Conservation (phyloP, 73 alveolate genomes). For the Paramecium octaurelia region DNA sequence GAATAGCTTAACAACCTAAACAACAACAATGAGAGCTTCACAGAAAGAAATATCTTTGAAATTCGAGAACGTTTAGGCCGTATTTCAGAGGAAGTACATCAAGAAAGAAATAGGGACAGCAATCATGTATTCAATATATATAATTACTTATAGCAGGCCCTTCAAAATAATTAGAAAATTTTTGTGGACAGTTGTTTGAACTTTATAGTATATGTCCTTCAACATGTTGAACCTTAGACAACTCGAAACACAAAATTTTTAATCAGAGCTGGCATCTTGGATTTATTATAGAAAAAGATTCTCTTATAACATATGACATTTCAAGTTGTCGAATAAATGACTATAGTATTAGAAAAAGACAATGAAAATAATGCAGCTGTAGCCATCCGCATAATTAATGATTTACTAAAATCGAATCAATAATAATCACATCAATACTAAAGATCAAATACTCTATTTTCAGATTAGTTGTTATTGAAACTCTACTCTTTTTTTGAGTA, state of each 20-base stretch:
- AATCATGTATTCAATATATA: neutral
- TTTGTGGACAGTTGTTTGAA: neutral
- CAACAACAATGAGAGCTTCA: neutral
- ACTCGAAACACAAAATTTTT: neutral
- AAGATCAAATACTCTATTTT: neutral
- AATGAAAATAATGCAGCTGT: neutral
- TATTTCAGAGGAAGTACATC: neutral
- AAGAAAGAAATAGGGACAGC: neutral
- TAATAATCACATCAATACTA: neutral
- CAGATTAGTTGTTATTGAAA: neutral
- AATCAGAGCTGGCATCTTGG: neutral
- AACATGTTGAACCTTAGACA: neutral
- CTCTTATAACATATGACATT: neutral
- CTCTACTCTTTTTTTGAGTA: neutral
- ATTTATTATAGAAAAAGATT: neutral
- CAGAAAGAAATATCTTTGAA: neutral
- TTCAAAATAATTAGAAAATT: neutral
- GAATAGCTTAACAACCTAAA: neutral
- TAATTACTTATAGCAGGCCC: neutral
- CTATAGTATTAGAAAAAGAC: neutral
- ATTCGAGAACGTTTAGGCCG: neutral
- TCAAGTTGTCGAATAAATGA: neutral
- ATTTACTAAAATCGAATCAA: neutral
- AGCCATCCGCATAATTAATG: neutral
- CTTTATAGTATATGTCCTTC: neutral